A percentile compares a stretch with the other conserved stretches of the same genome.
Evolutionary conservation across 257 asterid genomes (phyloP).

Genomic region (Fraxinus excelsior): DNA sequence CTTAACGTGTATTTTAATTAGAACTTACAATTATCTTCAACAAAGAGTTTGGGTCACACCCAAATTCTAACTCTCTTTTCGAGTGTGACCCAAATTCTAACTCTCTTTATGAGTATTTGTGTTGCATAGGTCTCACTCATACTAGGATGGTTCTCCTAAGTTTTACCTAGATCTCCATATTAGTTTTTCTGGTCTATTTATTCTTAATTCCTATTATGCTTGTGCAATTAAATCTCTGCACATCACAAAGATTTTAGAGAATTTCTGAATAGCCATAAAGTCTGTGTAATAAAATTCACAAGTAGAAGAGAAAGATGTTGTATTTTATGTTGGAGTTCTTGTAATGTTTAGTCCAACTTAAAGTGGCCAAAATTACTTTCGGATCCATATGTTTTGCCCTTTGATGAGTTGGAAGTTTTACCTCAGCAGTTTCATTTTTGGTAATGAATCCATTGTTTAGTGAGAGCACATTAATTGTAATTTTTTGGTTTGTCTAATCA

Average conservation of each 20-base stretch:
- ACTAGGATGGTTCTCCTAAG: neutral
- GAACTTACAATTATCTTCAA: too few relatives aligned
- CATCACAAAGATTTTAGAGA: neutral
- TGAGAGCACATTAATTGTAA: neutral
- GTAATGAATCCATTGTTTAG: neutral
- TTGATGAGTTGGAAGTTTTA: neutral
- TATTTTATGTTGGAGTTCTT: neutral
- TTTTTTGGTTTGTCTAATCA: neutral
- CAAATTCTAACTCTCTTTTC: too few relatives aligned
- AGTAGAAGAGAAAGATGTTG: neutral
- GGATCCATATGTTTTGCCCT: neutral
- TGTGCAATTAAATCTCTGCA: neutral
- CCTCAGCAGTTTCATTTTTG: neutral
- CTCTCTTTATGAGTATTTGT: too few relatives aligned
- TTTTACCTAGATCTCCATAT: neutral
- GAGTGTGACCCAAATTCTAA: too few relatives aligned
- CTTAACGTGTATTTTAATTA: too few relatives aligned
- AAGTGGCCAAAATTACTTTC: neutral
- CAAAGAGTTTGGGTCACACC: too few relatives aligned
- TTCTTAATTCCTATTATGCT: neutral
- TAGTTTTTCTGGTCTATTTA: neutral
- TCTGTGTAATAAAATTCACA: neutral
- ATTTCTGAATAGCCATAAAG: neutral
- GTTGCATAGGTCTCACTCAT: neutral
- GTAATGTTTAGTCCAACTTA: neutral